phyloP scores from a whole-genome alignment of 202 grass and related monocot species.

The Digitaria exilis region DNA sequence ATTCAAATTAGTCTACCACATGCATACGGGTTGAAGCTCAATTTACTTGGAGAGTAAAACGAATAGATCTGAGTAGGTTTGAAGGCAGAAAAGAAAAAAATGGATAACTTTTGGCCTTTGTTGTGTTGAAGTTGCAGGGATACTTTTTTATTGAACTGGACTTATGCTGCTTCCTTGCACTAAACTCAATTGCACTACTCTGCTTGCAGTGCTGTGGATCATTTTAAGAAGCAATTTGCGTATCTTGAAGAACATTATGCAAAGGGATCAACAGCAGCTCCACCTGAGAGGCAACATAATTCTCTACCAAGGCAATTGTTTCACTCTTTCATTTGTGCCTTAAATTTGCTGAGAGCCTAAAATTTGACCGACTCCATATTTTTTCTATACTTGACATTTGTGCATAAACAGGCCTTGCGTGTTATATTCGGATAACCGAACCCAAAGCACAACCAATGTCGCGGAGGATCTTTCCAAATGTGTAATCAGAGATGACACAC shows the following conservation, averaged over 20 bases:
- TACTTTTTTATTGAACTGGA: background rate
- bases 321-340: background rate
- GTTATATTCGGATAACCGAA: conserved; percentile 53
- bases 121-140: background rate
- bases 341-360: background rate
- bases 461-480: conserved; percentile 62
- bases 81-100: too few species aligned
- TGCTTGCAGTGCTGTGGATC: conserved; percentile 63
- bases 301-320: conserved; percentile 58
- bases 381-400: background rate
- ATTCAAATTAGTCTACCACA: background rate
- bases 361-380: background rate
- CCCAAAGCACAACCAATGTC: conserved; percentile 43
- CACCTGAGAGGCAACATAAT: conserved; percentile 72
- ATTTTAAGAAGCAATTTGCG: conserved; percentile 81
- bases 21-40: background rate
- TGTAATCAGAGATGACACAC: conserved; percentile 50
- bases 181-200: background rate
- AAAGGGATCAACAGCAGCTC: conserved; percentile 53
- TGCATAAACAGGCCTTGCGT: conserved; percentile 51
- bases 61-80: background rate
- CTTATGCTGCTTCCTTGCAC: background rate
- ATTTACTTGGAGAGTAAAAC: background rate
- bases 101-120: background rate
- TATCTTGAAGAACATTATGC: conserved; percentile 75